Evolutionary conservation across 2,329 filamentous ascomycete genomes (phyloP).

Genomic region (Fusarium multiceps): DNA sequence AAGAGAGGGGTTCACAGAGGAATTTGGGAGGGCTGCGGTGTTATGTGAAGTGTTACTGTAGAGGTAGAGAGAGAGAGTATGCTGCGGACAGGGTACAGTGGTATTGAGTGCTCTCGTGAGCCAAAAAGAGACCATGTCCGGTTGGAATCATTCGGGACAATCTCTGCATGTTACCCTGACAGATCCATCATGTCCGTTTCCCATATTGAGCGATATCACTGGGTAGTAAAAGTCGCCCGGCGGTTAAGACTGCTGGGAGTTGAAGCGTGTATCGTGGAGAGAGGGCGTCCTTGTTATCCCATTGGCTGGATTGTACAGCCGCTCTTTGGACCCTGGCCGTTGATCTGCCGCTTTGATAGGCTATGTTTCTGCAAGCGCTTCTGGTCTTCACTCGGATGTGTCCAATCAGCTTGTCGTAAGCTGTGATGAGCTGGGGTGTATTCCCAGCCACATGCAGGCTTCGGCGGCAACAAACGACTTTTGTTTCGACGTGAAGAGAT

Average conservation of each 20-base stretch:
- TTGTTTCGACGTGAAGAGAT: conserved; percentile 46
- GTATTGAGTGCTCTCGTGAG: conserved; percentile 13
- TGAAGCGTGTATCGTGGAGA: conserved; percentile 40
- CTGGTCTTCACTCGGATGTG: conserved; percentile 30
- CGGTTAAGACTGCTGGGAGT: conserved; percentile 40
- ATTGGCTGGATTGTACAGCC: conserved; percentile 35
- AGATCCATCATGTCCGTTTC: conserved; percentile 19
- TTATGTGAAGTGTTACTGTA: conserved; percentile 29
- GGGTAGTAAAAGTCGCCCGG: conserved; percentile 20
- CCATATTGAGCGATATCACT: conserved; percentile 27
- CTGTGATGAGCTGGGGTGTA: conserved; percentile 52
- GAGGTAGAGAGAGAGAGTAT: conserved; percentile 11
- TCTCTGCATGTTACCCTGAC: conserved; percentile 31
- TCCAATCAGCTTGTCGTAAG: conserved; percentile 53
- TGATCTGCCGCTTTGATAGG: conserved; percentile 44
- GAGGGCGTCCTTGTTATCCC: conserved; percentile 15
- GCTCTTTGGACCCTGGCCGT: conserved; percentile 30
- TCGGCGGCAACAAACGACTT: conserved; percentile 58
- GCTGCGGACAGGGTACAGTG: conserved; percentile 8
- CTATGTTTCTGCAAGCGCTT: conserved; percentile 39
- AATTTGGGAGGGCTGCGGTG: conserved; percentile 33
- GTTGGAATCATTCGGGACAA: conserved; percentile 24
- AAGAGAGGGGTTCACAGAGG: conserved; percentile 26
- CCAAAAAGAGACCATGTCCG: conserved; percentile 10
- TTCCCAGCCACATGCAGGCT: conserved; percentile 54